Percentiles rank a stretch among this genome's conserved stretches.
Conservation (phyloP, 257 asterid species). For the Coffea canephora region DNA sequence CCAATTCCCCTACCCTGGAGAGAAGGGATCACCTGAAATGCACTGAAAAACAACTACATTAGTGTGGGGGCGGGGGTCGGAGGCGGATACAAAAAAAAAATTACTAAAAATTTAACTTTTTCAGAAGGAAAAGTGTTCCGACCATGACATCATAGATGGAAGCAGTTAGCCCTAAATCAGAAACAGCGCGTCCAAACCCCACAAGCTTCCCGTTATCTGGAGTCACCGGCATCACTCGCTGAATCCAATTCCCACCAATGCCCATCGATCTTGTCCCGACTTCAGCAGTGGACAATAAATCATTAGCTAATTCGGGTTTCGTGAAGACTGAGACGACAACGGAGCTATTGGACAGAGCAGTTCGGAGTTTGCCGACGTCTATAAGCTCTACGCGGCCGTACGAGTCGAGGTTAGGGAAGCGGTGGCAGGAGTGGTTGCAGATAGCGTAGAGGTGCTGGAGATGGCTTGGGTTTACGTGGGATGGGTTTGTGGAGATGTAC, state of each 20-base stretch:
- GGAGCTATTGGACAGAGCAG: slow-evolving; percentile 70
- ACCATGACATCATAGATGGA: slow-evolving; percentile 86
- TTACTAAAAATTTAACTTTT: not conserved
- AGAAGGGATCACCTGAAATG: slow-evolving; percentile 72
- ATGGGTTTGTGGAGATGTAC: slow-evolving; percentile 57
- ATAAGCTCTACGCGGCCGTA: slow-evolving; percentile 61
- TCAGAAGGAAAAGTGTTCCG: not conserved
- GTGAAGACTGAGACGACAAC: slow-evolving; percentile 74
- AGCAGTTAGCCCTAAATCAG: slow-evolving; percentile 78
- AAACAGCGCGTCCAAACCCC: slow-evolving; percentile 90
- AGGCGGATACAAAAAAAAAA: too few relatives aligned
- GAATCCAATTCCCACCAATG: slow-evolving; percentile 66
- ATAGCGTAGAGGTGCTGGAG: slow-evolving; percentile 56
- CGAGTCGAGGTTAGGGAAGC: slow-evolving; percentile 60
- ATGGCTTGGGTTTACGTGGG: slow-evolving; percentile 44
- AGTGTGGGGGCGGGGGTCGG: too few relatives aligned
- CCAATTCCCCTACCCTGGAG: slow-evolving; percentile 72
- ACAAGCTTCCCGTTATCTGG: slow-evolving; percentile 69
- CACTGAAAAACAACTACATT: slow-evolving; percentile 3
- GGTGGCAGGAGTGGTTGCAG: slow-evolving; percentile 90
- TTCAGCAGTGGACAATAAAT: slow-evolving; percentile 17
- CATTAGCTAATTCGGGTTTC: slow-evolving; percentile 33
- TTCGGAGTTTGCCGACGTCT: slow-evolving; percentile 56
- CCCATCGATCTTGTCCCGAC: slow-evolving; percentile 21
- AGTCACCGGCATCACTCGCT: slow-evolving; percentile 50